Evolutionary conservation across 371 early-diverging fungal genomes (phyloP), one percentile per base, ranked within the genome.

Genomic region (Lichtheimia corymbifera): DNA sequence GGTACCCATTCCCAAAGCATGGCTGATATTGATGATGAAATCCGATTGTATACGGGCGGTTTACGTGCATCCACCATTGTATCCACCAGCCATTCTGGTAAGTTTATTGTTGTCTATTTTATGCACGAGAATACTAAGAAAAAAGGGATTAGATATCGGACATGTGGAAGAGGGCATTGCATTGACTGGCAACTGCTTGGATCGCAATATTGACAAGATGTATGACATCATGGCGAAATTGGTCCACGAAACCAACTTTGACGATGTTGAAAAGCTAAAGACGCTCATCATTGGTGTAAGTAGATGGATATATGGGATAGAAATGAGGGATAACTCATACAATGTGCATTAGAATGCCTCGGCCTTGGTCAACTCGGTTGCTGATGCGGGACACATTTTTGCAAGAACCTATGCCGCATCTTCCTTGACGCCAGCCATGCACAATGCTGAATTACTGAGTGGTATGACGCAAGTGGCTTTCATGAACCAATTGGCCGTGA

Each of bases 1-100:
- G 97, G 97, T 45, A 96, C 96, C 3, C 73, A 71, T 4, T 55
- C 68, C 12, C 88, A 88, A 58, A 68, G 85, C 13, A 92, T 95
- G 86, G 85, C 91, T 20, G 92, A 90, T 41, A 87, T 97, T 25
- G 95, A 95, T 64, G 93, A 96, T 18, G 88, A 92, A 3, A 92
- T 97, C 51, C 81, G 93, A 18, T 73, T 90, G 35, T 79, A 87
- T 65, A 95, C 97, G 5, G 96, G 95, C 47, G 97, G 97, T 11
- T 80, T 97, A 42, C 75, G 79, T 22, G 85, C 88, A 27, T 75
- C 91, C 42, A 82, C 90, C 1, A 82, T 83, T 61, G 71, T 88
- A 6, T 77, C 88, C 18, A 90, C 88, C 5, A 88, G 85, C 47
- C 88, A 89, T 52, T 83, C 84, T 22, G 73, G 78, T 82, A 58